These are phyloP conservation scores for Cystobasidium slooffiae DNA, from an alignment of 1,284 basidiomycete genomes.

Conservation along the genomic window DNA sequence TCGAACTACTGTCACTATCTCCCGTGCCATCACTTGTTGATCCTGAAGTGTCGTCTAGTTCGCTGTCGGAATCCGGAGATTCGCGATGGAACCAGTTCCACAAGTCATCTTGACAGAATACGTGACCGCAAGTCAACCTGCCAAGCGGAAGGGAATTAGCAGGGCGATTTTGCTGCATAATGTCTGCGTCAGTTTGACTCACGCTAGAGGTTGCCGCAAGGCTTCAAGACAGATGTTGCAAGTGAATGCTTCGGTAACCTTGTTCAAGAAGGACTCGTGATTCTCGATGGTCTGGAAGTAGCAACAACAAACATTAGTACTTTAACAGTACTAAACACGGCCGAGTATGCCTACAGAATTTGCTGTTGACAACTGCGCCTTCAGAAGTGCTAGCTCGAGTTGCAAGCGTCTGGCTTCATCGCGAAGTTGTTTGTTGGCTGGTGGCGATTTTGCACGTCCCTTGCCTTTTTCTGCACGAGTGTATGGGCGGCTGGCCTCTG, in stretches of 20 bases:
- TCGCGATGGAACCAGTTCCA: conserved; percentile 48
- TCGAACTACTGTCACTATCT: too few species aligned
- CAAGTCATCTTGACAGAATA: conserved; percentile 48
- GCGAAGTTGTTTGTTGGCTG: not conserved
- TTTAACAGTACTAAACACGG: not conserved
- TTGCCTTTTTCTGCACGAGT: conserved; percentile 19
- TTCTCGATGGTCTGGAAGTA: not conserved
- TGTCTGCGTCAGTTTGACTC: conserved; percentile 12
- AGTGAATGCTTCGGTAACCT: conserved; percentile 38
- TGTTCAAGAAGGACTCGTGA: not conserved
- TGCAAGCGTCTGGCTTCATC: not conserved
- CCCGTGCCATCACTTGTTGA: too few species aligned
- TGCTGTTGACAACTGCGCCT: not conserved
- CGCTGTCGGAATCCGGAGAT: not conserved
- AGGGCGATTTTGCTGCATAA: not conserved
- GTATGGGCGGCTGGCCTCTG: not conserved
- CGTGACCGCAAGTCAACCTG: conserved; percentile 43
- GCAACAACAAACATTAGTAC: not conserved
- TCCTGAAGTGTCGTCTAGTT: too few species aligned
- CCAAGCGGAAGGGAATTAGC: not conserved
- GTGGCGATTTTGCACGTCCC: conserved; percentile 4
- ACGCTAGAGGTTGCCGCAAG: conserved; percentile 45
- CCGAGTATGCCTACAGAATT: not conserved
- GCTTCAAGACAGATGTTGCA: conserved; percentile 49
- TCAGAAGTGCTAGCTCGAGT: not conserved